Base-by-base conservation (phyloP, 805 yeast species). In the Candida hispaniensis region DNA sequence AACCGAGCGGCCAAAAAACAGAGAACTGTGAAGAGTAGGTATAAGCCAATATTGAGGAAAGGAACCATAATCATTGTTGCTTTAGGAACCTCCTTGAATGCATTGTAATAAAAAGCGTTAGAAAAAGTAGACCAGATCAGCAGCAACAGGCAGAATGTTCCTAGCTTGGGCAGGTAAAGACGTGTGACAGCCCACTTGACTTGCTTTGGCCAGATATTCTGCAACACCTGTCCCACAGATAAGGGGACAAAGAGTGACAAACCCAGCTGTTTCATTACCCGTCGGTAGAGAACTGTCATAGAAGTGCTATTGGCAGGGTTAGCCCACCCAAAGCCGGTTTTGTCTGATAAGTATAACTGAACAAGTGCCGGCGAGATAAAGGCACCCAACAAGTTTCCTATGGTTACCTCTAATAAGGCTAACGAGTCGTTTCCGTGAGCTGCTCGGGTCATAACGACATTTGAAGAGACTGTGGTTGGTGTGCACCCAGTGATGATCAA, bases 381-480 rank as follows among this genome's bases (percentile, higher is more conserved):
- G 0, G 91, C 91, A 2, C 95, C 95, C 26, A 82, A 49, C 30
- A 83, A 50, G 50, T 85, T 85, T 2, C 94, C 94, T 19, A 83
- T 66, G 40, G 83, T 73, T 7, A 85, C 94, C 53, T 82, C 93
- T 52, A 91, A 76, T 5, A 82, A 60, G 12, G 93, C 76, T 35
- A 83, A 58, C 11, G 78, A 58, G 44, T 73, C 86, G 55, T 83
- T 81, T 6, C 94, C 95, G 45, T 77, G 74, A 0, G 95, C 94
- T 40, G 69, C 69, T 35, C 74, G 67, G 5, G 95, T 85, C 94
- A 85, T 85, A 17, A 85, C 86, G 17, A 85, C 94, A 52, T 85
- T 85, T 2, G 94, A 82, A 0, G 86, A 73, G 12, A 85, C 93
- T 0, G 95, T 85, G 6, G 95, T 85, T 17, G 95, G 95, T 54